Conservation (phyloP, 306 rosid genomes). For the Comarum palustre region DNA sequence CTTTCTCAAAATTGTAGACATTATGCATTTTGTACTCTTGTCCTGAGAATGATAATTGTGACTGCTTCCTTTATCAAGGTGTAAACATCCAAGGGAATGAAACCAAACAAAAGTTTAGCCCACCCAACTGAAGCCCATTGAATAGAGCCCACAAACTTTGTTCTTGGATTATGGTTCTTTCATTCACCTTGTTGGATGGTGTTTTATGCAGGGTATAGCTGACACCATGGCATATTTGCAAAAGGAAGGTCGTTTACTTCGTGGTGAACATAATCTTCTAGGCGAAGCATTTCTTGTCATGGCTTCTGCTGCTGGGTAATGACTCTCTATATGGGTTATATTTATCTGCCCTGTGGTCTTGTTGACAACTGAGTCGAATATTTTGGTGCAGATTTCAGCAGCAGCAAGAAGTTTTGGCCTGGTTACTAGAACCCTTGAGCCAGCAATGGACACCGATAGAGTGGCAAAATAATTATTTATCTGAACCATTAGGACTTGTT, state of each 20-base stretch:
- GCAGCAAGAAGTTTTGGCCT: conserved; percentile 93
- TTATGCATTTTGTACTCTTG: not conserved
- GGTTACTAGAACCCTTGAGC: conserved; percentile 89
- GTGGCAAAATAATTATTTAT: conserved; percentile 88
- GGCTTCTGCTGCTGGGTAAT: conserved; percentile 98
- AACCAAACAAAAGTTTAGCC: not conserved
- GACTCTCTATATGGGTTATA: conserved; percentile 18
- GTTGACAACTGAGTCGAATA: conserved; percentile 12
- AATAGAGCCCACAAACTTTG: conserved; percentile 2
- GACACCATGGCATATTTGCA: conserved; percentile 82
- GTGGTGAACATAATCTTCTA: conserved; percentile 90
- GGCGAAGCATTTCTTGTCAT: conserved; percentile 98
- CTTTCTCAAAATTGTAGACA: not conserved
- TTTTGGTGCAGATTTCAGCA: conserved; percentile 72
- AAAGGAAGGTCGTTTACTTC: conserved; percentile 81
- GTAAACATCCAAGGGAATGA: not conserved
- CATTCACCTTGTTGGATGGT: conserved; percentile 33
- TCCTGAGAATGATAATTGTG: not conserved
- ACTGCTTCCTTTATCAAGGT: not conserved
- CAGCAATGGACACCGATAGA: conserved; percentile 79
- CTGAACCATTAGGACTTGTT: conserved; percentile 78
- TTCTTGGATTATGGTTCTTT: conserved; percentile 18
- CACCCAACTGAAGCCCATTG: not conserved
- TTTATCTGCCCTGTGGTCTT: conserved; percentile 12
- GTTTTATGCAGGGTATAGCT: conserved; percentile 71